Evolutionary conservation across 2,329 filamentous ascomycete species (phyloP).

Genomic region (Pseudocercospora vitis): DNA sequence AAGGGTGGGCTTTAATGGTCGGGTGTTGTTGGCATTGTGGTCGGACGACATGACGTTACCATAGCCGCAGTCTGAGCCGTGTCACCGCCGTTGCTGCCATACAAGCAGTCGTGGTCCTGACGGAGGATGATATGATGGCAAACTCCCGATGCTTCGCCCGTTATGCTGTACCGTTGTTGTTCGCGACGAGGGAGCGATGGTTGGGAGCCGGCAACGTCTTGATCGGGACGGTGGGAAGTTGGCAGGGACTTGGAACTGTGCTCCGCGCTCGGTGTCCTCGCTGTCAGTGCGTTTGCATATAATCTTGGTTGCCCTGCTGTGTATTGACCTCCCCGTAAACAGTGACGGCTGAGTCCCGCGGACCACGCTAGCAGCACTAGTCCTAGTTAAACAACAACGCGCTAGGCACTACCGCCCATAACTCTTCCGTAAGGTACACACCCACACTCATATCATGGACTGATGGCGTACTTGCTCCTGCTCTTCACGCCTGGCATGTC

Average conservation of each 20-base stretch:
- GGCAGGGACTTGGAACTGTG: not conserved
- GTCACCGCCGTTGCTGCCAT: constrained; percentile 12
- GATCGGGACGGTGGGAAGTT: not conserved
- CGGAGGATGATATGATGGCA: not conserved
- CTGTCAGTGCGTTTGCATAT: not conserved
- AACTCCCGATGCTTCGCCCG: not conserved
- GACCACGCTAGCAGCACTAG: not conserved
- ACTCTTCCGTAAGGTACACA: too few relatives aligned
- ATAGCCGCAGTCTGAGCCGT: not conserved
- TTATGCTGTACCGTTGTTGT: not conserved
- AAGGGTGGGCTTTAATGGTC: constrained; percentile 24
- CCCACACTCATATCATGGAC: too few relatives aligned
- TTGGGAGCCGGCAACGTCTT: not conserved
- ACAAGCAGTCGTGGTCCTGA: constrained; percentile 3
- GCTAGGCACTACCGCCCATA: too few relatives aligned
- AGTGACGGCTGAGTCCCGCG: not conserved
- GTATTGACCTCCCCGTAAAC: not conserved
- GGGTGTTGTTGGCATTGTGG: constrained; percentile 15
- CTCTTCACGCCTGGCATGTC: not conserved
- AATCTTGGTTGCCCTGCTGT: too few relatives aligned
- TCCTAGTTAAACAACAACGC: not conserved
- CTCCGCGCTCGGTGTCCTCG: not conserved
- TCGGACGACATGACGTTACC: constrained; percentile 22
- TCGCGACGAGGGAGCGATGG: too few relatives aligned
- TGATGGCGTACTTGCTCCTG: not conserved